phyloP scores from a whole-genome alignment of 768 basidiomycete species.

The Mycena indigotica region DNA sequence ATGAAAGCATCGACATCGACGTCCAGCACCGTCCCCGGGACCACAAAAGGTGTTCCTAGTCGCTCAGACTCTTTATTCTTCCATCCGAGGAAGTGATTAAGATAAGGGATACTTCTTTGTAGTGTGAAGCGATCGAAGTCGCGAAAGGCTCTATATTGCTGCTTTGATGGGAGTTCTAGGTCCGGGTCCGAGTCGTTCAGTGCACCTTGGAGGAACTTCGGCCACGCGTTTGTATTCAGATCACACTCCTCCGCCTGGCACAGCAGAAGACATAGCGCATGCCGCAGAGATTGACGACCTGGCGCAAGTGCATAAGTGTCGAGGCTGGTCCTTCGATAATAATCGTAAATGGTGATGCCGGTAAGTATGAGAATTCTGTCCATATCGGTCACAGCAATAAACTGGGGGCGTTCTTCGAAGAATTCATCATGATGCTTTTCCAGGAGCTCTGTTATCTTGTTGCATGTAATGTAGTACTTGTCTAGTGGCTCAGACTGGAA shows the following conservation, averaged over 20 bases:
- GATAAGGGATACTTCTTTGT: neutral
- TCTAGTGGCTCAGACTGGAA: too few species aligned
- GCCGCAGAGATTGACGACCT: neutral
- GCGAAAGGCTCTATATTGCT: neutral
- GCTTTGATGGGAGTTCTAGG: neutral
- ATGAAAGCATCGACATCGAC: neutral
- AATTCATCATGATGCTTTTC: neutral
- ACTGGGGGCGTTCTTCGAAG: neutral
- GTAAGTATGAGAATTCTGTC: neutral
- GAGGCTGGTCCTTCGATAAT: neutral
- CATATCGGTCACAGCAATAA: neutral
- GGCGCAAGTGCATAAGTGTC: too few species aligned
- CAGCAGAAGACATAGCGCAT: neutral
- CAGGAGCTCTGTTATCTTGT: neutral
- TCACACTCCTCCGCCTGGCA: neutral
- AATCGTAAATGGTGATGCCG: neutral
- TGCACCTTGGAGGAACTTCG: neutral
- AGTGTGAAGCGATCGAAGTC: conserved; percentile 7
- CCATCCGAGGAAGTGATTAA: neutral
- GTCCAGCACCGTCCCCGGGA: neutral
- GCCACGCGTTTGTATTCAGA: neutral
- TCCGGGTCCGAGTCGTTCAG: neutral
- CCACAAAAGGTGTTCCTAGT: neutral
- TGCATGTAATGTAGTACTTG: neutral
- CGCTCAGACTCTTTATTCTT: neutral